Conservation (phyloP, 2,329 filamentous ascomycete species). For the Myriangium duriaei region DNA sequence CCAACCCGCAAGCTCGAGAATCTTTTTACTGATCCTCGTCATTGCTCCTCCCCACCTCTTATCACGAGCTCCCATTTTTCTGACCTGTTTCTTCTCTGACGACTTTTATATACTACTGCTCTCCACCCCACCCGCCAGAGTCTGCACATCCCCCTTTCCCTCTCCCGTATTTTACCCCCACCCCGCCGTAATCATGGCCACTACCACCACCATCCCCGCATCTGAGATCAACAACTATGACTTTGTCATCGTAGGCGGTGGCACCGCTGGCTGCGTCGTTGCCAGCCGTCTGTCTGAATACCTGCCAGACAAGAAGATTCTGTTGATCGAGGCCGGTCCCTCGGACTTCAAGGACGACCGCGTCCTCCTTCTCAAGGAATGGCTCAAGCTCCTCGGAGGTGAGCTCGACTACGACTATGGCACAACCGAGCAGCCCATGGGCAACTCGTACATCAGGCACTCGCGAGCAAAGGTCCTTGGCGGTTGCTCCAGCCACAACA, state of each 20-base stretch:
- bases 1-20: too few relatives aligned
- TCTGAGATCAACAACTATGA: slow-evolving; percentile 58
- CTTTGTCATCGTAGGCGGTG: slow-evolving; percentile 76
- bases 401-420: slow-evolving; percentile 86
- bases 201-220: slow-evolving; percentile 54
- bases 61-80: too few relatives aligned
- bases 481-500: slow-evolving; percentile 89
- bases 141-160: not conserved
- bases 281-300: slow-evolving; percentile 71
- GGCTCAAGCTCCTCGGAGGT: slow-evolving; percentile 72
- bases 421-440: slow-evolving; percentile 79
- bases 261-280: slow-evolving; percentile 76
- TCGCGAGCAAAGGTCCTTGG: slow-evolving; percentile 86
- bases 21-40: too few relatives aligned
- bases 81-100: too few relatives aligned
- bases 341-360: slow-evolving; percentile 82
- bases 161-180: not conserved
- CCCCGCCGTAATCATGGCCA: slow-evolving; percentile 36
- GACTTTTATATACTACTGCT: not conserved
- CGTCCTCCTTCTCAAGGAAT: slow-evolving; percentile 75
- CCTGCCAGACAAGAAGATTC: slow-evolving; percentile 65
- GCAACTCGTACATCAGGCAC: slow-evolving; percentile 85
- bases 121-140: not conserved
- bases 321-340: slow-evolving; percentile 79
- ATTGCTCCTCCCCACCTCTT: too few relatives aligned